These are phyloP conservation scores for Erythrobasidium hasegawianum DNA, from an alignment of 1,284 basidiomycete genomes.

Conservation along the genomic window DNA sequence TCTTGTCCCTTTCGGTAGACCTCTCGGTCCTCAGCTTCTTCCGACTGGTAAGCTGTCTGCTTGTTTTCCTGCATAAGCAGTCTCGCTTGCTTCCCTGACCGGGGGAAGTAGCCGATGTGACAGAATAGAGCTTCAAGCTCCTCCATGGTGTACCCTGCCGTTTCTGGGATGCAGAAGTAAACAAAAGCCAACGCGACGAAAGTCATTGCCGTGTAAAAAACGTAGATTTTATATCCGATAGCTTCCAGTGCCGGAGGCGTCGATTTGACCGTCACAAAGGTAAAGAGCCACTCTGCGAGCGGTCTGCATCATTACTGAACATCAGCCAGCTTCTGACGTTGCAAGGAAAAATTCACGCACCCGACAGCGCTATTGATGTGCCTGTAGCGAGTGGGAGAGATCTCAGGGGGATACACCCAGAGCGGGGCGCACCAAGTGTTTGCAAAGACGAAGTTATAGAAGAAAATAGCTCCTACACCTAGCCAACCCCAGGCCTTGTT, in stretches of 20 bases:
- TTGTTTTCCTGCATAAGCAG: no score
- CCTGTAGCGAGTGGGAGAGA: constrained; percentile 18
- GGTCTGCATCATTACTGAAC: no score
- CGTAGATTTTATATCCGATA: constrained; percentile 20
- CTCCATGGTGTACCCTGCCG: constrained; percentile 1
- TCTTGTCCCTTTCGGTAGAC: neutral
- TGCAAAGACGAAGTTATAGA: constrained; percentile 25
- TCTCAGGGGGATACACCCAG: constrained; percentile 27
- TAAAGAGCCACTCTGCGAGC: constrained; percentile 21
- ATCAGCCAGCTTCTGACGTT: no score
- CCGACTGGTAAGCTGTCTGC: no score
- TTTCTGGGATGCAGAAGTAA: constrained; percentile 30
- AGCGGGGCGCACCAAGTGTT: constrained; percentile 21
- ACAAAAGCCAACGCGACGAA: constrained; percentile 18
- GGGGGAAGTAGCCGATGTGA: neutral
- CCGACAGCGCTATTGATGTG: constrained; percentile 25
- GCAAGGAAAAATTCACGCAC: no score
- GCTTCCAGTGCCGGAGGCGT: constrained; percentile 26
- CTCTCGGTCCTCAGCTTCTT: no score
- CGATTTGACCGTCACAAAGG: constrained; percentile 24
- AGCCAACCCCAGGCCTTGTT: constrained; percentile 15
- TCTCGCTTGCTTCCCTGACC: no score
- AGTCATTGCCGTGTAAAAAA: constrained; percentile 23
- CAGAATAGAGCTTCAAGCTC: constrained; percentile 42
- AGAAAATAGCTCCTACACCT: constrained; percentile 22